phyloP scores from a whole-genome alignment of 164 flowering plant genomes.

The Saururus chinensis region DNA sequence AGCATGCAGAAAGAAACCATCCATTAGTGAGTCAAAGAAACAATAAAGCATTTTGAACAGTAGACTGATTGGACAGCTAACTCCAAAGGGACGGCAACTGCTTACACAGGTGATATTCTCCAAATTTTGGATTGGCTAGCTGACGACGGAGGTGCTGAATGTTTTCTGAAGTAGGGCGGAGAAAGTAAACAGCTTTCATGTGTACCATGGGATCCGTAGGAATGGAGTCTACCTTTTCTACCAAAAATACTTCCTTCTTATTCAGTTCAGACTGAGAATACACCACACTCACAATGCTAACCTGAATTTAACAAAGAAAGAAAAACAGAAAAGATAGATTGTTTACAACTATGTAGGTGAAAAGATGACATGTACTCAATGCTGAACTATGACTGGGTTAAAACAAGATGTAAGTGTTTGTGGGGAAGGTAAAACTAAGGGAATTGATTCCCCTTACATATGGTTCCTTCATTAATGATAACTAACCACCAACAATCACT shows the following conservation, averaged over 20 bases:
- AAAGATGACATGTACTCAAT: background rate
- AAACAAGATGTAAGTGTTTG: background rate
- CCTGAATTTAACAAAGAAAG: slow-evolving; percentile 30
- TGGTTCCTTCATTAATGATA: background rate
- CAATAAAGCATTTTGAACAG: no score
- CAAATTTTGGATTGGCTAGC: slow-evolving; percentile 79
- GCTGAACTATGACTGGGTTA: background rate
- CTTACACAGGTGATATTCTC: slow-evolving; percentile 93
- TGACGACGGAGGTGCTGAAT: slow-evolving; percentile 68
- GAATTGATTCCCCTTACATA: no score
- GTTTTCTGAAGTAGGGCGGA: slow-evolving; percentile 80
- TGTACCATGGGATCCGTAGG: slow-evolving; percentile 87
- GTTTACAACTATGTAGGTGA: background rate
- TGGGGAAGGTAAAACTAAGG: no score
- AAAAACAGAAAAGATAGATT: background rate
- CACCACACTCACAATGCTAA: slow-evolving; percentile 83
- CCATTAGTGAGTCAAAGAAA: background rate
- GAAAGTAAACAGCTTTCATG: slow-evolving; percentile 85
- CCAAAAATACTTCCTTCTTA: slow-evolving; percentile 88
- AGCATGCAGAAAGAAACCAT: background rate
- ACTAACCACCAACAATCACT: background rate
- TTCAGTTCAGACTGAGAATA: slow-evolving; percentile 91
- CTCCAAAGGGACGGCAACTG: background rate
- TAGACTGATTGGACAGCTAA: no score
- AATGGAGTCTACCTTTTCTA: slow-evolving; percentile 71